A percentile compares a stretch with the other conserved stretches of the same genome.
These are phyloP conservation scores for Coniophora puteana DNA, from an alignment of 1,284 basidiomycete species.

Conservation along the genomic window DNA sequence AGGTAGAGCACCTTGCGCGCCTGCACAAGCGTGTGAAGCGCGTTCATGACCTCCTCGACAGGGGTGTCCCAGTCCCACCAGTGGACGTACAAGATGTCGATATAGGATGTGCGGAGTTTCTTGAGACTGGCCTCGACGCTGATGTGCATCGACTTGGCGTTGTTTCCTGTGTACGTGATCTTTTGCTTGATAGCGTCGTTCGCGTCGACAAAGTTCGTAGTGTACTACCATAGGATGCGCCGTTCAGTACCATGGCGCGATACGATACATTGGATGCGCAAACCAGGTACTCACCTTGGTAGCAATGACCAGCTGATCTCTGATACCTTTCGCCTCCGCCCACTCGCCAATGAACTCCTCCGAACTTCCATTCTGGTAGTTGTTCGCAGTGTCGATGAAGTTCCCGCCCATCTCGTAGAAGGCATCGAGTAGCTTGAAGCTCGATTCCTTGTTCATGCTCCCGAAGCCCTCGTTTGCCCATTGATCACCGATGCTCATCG, in stretches of 20 bases:
- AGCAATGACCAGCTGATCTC: constrained; percentile 48
- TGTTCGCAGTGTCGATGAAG: too few relatives aligned
- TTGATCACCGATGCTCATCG: too few relatives aligned
- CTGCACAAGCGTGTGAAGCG: constrained; percentile 29
- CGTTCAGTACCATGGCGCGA: too few relatives aligned
- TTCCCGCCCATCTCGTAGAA: constrained; percentile 29
- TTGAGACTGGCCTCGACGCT: constrained; percentile 27
- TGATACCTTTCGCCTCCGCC: constrained; percentile 39
- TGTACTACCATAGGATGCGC: too few relatives aligned
- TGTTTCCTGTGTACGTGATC: constrained; percentile 28
- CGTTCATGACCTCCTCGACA: constrained; percentile 36
- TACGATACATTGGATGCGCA: too few relatives aligned
- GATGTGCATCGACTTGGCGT: constrained; percentile 19
- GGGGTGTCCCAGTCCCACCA: constrained; percentile 36
- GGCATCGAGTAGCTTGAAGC: constrained; percentile 34
- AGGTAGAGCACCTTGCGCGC: constrained; percentile 36
- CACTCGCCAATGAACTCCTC: too few relatives aligned
- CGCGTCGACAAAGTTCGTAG: too few relatives aligned
- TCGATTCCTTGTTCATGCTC: constrained; percentile 28
- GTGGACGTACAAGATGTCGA: constrained; percentile 34
- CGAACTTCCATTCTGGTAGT: constrained; percentile 38
- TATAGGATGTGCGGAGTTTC: constrained; percentile 36
- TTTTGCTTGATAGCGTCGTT: too few relatives aligned
- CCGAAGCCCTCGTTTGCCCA: constrained; percentile 31
- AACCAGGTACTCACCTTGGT: constrained; percentile 44